Conservation (phyloP, 2,329 filamentous ascomycete species). For the Chrysoporthe austroafricana region DNA sequence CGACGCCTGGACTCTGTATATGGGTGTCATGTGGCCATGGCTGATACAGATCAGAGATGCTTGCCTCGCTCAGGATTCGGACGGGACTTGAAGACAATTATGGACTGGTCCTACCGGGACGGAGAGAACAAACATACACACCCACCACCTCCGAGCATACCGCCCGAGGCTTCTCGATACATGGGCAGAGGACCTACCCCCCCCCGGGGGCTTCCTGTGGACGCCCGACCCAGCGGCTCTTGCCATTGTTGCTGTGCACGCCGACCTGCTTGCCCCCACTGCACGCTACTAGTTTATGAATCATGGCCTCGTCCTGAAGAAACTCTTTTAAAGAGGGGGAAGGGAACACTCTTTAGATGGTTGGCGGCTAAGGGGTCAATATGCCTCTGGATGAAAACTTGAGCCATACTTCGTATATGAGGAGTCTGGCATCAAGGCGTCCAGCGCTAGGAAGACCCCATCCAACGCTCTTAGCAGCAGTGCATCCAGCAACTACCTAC, state of each 20-base stretch:
- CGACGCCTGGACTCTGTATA: background rate
- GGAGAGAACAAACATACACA: background rate
- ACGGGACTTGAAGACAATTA: background rate
- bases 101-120: background rate
- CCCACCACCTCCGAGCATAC: no score
- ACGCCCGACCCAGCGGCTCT: no score
- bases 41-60: background rate
- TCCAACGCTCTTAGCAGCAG: background rate
- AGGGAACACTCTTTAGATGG: no score
- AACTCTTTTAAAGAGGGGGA: no score
- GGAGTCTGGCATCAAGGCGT: background rate
- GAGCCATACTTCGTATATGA: background rate
- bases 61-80: constrained; percentile 1
- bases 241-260: no score
- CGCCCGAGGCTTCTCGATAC: background rate
- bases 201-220: no score
- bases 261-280: no score
- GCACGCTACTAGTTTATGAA: no score
- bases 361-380: no score
- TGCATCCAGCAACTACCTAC: background rate
- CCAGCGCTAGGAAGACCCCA: background rate
- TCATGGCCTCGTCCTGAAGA: no score
- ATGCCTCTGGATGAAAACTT: background rate
- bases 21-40: background rate
- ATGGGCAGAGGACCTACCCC: no score